Percentiles rank a stretch among this genome's conserved stretches.
phyloP scores from a whole-genome alignment of 805 yeast genomes.

The Zygoascus bituminiphila region DNA sequence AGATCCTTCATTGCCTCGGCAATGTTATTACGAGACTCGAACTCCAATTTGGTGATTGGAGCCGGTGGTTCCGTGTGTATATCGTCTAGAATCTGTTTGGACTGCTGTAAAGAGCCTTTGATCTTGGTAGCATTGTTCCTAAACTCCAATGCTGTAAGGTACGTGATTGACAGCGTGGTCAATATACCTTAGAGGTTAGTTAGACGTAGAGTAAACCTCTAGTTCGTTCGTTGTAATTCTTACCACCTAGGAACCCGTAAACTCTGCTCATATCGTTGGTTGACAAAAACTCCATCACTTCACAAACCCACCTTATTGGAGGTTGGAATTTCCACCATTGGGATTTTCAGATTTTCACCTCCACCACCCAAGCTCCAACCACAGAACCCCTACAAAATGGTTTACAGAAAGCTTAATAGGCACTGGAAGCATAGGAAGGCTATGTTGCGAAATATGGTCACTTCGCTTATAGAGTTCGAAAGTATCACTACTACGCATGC shows the following conservation, averaged over 20 bases:
- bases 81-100: conserved; percentile 44
- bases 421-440: conserved; percentile 46
- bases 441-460: conserved; percentile 54
- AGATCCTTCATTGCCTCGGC: conserved; percentile 63
- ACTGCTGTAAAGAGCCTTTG: conserved; percentile 39
- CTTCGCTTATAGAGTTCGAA: conserved; percentile 62
- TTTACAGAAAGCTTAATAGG: conserved; percentile 29
- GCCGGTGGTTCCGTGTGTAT: conserved; percentile 44
- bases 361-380: background rate
- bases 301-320: background rate
- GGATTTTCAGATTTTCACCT: background rate
- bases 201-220: background rate
- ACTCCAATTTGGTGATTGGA: conserved; percentile 36
- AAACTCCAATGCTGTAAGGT: conserved; percentile 52
- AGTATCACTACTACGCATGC: conserved; percentile 65
- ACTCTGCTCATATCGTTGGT: conserved; percentile 21
- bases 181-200: conserved; percentile 45
- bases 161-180: conserved; percentile 51
- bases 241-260: conserved; percentile 51
- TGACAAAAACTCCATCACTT: background rate
- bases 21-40: conserved; percentile 38
- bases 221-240: conserved; percentile 5
- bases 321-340: too few relatives aligned
- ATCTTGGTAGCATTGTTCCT: conserved; percentile 40
- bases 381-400: conserved; percentile 5